Percentiles rank a stretch among this genome's conserved stretches.
Evolutionary conservation across 805 yeast species (phyloP).

Genomic region (Priceomyces melissophilus): DNA sequence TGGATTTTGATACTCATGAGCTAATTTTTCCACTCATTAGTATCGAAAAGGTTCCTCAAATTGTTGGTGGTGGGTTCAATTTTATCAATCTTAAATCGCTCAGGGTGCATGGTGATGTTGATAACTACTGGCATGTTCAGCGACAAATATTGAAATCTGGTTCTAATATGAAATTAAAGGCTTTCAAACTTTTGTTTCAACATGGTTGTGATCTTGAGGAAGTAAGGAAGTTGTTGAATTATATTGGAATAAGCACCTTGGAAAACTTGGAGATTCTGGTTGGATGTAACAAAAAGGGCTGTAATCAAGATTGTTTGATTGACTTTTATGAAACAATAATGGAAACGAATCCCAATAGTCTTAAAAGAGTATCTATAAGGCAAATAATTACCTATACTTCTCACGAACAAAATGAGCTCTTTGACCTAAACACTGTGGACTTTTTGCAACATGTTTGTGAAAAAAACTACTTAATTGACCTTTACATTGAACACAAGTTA

Average conservation of each 20-base stretch:
- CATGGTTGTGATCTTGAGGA: slow-evolving; percentile 9
- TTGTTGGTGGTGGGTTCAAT: neutral
- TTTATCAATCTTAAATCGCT: slow-evolving; percentile 9
- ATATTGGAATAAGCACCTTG: slow-evolving; percentile 10
- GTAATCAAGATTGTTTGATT: slow-evolving; percentile 40
- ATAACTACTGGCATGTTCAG: slow-evolving; percentile 15
- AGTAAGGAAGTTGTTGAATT: slow-evolving; percentile 10
- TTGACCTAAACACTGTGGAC: slow-evolving; percentile 45
- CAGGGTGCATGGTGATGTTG: slow-evolving; percentile 12
- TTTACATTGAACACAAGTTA: slow-evolving; percentile 57
- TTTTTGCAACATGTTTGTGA: slow-evolving; percentile 15
- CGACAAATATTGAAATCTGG: slow-evolving; percentile 1
- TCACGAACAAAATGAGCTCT: slow-evolving; percentile 34
- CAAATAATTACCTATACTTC: slow-evolving; percentile 26
- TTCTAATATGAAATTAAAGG: slow-evolving; percentile 10
- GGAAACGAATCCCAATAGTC: slow-evolving; percentile 20
- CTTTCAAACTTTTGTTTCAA: slow-evolving; percentile 24
- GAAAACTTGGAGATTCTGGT: slow-evolving; percentile 47
- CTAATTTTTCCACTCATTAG: slow-evolving; percentile 2
- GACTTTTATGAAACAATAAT: slow-evolving; percentile 40
- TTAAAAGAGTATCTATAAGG: slow-evolving; percentile 34
- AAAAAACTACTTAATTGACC: slow-evolving; percentile 26
- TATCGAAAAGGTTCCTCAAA: neutral
- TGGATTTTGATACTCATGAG: neutral
- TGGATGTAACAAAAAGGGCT: slow-evolving; percentile 49